Base-by-base conservation (phyloP, 768 basidiomycete species). In the Calvatia gigantea region DNA sequence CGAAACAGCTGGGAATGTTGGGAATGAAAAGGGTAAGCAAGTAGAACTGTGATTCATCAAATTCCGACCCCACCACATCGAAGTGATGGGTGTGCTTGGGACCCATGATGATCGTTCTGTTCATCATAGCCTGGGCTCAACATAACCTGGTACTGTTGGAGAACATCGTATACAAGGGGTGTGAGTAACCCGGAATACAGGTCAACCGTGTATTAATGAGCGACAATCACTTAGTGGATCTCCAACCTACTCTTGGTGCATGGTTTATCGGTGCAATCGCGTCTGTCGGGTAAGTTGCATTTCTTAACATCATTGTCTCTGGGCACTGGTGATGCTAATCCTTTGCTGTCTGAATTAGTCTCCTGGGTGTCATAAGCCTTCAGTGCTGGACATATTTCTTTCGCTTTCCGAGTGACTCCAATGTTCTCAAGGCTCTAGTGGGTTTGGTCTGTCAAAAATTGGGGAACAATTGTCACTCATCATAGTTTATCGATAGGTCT, bases 161-260 rank as follows among this genome's bases (percentile, higher is more conserved):
- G n/a, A n/a, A n/a, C n/a, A n/a, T n/a, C n/a, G n/a, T n/a, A 42
- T 42, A 42, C 25, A 42, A 42, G 19, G 12, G 9, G 17, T 5
- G 19, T 42, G 41, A 2, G 25, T 23, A 21, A 23, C 19, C 41
- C 19, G 19, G 35, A 23, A 23, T 23, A 19, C 41, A 8, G 8
- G 41, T 11, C 19, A 9, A 5, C 23, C 4, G 23, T 11, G 8
- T 7, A 21, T n/a, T n/a, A 42, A 42, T 42, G 41, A 42, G 41
- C 41, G 19, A 42, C 7, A 6, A 7, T 19, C 17, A 23, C 23
- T n/a, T 19, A 19, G 7, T 42, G 41, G 41, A 56, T 23, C 35
- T 56, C 19, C 46, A 48, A 38, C 27, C 54, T n/a, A 56, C 39
- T 15, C 35, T 48, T 11, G 54, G 54, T 17, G 38, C 54, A 32